Percentiles rank a stretch among this genome's conserved stretches.
Conservation (phyloP, 192 early-diverging fungal genomes). For the Diversispora epigaea region DNA sequence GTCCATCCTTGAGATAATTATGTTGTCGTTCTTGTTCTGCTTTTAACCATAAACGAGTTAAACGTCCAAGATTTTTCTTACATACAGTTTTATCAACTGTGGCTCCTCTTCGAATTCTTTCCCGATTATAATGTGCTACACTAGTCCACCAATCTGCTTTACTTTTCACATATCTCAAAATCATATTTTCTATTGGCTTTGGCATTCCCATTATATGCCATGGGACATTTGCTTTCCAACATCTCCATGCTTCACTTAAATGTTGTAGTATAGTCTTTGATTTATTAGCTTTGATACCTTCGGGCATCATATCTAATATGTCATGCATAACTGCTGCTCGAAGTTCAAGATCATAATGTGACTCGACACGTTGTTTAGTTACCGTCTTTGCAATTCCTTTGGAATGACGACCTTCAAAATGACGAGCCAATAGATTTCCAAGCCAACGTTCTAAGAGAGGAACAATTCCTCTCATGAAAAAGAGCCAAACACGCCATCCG, state of each 20-base stretch:
- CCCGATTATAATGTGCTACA: conserved; percentile 97
- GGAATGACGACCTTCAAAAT: conserved; percentile 96
- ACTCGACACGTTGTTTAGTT: conserved; percentile 99
- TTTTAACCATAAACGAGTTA: conserved; percentile 98
- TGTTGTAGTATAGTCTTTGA: conserved; percentile 95
- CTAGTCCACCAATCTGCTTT: conserved; percentile 99
- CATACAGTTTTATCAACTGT: conserved; percentile 98
- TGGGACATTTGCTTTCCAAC: conserved; percentile 98
- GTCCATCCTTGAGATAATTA: conserved; percentile 98
- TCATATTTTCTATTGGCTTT: conserved; percentile 98
- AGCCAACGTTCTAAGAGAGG: conserved; percentile 98
- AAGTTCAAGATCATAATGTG: conserved; percentile 96
- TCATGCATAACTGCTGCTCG: conserved; percentile 99
- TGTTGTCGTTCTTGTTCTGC: conserved; percentile 99
- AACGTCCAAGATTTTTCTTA: conserved; percentile 96
- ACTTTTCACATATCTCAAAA: conserved; percentile 96
- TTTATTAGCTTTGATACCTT: conserved; percentile 97
- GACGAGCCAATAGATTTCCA: conserved; percentile 96
- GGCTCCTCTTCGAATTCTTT: conserved; percentile 96
- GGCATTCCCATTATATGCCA: conserved; percentile 99
- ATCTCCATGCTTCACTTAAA: conserved; percentile 91
- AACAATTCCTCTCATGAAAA: conserved; percentile 98
- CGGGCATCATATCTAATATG: conserved; percentile 99
- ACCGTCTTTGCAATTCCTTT: conserved; percentile 98
- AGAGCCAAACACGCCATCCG: conserved; percentile 99